Evolutionary conservation across 1,139 yeast species (phyloP), one percentile per base, ranked within the genome.

Genomic region (Torulaspora pretoriensis): DNA sequence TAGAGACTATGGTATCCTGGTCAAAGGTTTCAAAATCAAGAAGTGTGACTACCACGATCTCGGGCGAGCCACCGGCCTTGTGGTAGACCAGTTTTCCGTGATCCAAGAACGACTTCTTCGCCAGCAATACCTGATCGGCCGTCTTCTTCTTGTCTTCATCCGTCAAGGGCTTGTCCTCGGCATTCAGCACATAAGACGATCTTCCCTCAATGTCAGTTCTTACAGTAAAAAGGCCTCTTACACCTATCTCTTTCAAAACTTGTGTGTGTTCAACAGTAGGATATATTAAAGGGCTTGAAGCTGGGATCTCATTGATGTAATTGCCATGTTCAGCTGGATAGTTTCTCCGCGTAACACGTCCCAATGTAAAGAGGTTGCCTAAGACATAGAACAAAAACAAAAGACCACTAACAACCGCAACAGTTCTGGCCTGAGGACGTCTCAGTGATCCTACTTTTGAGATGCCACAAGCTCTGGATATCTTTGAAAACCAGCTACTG

Each of bases 41-140:
- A 3, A 83, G 81, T 1, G 95, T 81, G n/a, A 90, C 96, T 32
- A 90, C 61, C 25, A 90, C 79, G 27, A 85, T 74, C 46, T 80
- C 80, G 3, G 95, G 95, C 30, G 75, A 73, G 19, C 56, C 54
- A n/a, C 65, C 60, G 8, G 67, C 61, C 43, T 69, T 72, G 32
- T 59, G 58, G 60, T 65, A 82, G 8, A 80, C 80, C 39, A 76
- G 66, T 57, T 79, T 81, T 42, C 86, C 89, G 52, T 79, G 84
- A 49, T 78, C 80, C 51, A 80, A 73, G 64, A 83, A 84, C 34
- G 71, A 65, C 53, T 75, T 78, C 49, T 77, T 78, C 14, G 81
- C 83, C 49, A 68, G 55, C 37, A 63, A 56, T 17, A 60, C 57
- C 58, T 49, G 72, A 57, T 61, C 74, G 47, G 58, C 72, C 61